Evolutionary conservation across 305 asterid species (phyloP).

Genomic region (Fraxinus baroniana): DNA sequence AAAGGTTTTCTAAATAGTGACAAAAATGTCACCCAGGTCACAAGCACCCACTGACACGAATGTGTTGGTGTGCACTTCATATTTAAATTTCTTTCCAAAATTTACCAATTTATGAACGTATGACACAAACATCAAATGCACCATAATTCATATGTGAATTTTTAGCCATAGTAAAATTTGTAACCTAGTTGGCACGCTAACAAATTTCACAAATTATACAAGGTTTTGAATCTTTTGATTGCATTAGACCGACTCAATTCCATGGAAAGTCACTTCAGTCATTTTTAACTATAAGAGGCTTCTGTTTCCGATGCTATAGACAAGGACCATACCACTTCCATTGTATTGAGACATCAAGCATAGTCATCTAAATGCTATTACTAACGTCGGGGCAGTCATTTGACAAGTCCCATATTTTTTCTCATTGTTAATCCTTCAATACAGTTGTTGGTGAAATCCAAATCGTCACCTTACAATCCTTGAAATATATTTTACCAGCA

Average conservation of each 20-base stretch:
- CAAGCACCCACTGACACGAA: neutral
- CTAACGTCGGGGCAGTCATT: neutral
- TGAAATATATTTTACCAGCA: conserved; percentile 1
- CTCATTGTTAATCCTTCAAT: neutral
- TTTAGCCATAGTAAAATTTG: neutral
- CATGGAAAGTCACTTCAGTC: neutral
- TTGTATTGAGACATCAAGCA: conserved; percentile 4
- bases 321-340: neutral
- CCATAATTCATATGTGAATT: neutral
- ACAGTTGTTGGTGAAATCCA: neutral
- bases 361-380: conserved; percentile 8
- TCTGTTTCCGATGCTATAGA: neutral
- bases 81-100: neutral
- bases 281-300: neutral
- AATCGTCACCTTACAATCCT: neutral
- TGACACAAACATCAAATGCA: neutral
- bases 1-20: neutral
- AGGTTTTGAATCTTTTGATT: neutral
- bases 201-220: neutral
- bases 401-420: neutral
- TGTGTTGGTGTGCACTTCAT: neutral
- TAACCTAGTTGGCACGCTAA: neutral
- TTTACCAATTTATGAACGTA: neutral
- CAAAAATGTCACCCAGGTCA: neutral
- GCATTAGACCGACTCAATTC: neutral